phyloP scores from a whole-genome alignment of 2,329 filamentous ascomycete species.

The Didymella pomorum region DNA sequence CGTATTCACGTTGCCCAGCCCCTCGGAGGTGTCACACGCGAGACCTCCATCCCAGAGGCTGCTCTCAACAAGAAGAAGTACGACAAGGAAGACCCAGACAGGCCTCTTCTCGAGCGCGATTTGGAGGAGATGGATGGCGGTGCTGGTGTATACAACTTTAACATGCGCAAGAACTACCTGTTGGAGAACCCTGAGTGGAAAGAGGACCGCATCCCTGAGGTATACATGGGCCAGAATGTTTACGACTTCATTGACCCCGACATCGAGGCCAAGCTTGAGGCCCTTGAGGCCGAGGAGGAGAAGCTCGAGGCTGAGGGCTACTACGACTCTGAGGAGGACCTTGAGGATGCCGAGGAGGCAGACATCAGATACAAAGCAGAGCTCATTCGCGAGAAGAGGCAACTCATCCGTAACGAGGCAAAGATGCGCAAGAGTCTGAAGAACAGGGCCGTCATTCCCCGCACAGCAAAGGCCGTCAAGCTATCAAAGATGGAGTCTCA shows the following conservation, averaged over 20 bases:
- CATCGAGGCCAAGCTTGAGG: slow-evolving; percentile 90
- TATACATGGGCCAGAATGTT: slow-evolving; percentile 95
- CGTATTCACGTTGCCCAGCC: slow-evolving; percentile 98
- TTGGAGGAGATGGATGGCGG: slow-evolving; percentile 92
- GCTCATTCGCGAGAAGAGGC: slow-evolving; percentile 92
- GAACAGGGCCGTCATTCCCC: slow-evolving; percentile 93
- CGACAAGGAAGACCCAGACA: slow-evolving; percentile 86
- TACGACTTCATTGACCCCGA: slow-evolving; percentile 95
- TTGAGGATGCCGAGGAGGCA: slow-evolving; percentile 88
- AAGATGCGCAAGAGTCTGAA: slow-evolving; percentile 96
- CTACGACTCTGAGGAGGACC: slow-evolving; percentile 77
- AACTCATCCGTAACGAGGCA: slow-evolving; percentile 90
- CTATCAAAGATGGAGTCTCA: slow-evolving; percentile 87
- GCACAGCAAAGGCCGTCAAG: slow-evolving; percentile 80
- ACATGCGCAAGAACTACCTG: slow-evolving; percentile 86
- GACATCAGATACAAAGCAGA: slow-evolving; percentile 92
- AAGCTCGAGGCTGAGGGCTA: slow-evolving; percentile 88
- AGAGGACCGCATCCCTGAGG: slow-evolving; percentile 92
- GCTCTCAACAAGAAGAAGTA: slow-evolving; percentile 85
- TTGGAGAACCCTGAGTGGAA: slow-evolving; percentile 93
- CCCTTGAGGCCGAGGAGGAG: slow-evolving; percentile 95
- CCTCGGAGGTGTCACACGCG: slow-evolving; percentile 77
- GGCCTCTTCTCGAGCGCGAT: slow-evolving; percentile 81
- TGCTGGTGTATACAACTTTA: slow-evolving; percentile 93
- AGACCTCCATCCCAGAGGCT: slow-evolving; percentile 88